These are phyloP conservation scores for Pythium inflatum DNA, from an alignment of 352 stramenopile genomes.

Conservation along the genomic window DNA sequence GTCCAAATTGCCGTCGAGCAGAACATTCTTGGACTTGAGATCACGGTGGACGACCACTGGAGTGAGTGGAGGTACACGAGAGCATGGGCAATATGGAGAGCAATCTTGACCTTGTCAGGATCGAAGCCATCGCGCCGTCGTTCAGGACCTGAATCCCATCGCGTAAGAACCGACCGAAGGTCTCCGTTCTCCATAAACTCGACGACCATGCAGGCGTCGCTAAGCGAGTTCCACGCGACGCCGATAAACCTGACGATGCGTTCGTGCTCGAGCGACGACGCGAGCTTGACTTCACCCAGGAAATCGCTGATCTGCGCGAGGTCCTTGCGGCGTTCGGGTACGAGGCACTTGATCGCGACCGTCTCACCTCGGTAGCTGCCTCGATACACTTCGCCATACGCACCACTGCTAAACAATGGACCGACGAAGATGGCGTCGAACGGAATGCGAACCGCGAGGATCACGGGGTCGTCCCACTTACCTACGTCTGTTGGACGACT, in stretches of 20 bases:
- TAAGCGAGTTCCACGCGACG: conserved; percentile 2
- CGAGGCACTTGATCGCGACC: background rate
- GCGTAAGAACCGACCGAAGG: background rate
- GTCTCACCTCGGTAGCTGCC: background rate
- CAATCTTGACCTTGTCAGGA: conserved; percentile 2
- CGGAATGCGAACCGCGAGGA: conserved; percentile 2
- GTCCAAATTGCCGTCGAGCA: background rate
- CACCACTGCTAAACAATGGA: conserved; percentile 2
- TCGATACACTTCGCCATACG: conserved; percentile 14
- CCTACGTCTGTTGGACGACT: conserved; percentile 6
- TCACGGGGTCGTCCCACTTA: conserved; percentile 12
- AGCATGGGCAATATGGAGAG: background rate
- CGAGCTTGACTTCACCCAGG: background rate
- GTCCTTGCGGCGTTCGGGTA: background rate
- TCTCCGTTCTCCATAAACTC: conserved; percentile 12
- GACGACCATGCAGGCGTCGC: conserved; percentile 3
- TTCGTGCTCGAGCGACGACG: background rate
- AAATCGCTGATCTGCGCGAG: conserved; percentile 1
- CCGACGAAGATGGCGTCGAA: background rate
- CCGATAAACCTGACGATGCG: conserved; percentile 6
- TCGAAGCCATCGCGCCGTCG: background rate
- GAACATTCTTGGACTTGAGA: conserved; percentile 10
- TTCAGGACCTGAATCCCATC: background rate
- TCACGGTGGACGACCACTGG: conserved; percentile 1
- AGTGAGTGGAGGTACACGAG: conserved; percentile 7